A percentile compares a stretch with the other conserved stretches of the same genome.
These are phyloP conservation scores for Suhomyces sp. DNA, from an alignment of 805 yeast genomes.

Conservation along the genomic window DNA sequence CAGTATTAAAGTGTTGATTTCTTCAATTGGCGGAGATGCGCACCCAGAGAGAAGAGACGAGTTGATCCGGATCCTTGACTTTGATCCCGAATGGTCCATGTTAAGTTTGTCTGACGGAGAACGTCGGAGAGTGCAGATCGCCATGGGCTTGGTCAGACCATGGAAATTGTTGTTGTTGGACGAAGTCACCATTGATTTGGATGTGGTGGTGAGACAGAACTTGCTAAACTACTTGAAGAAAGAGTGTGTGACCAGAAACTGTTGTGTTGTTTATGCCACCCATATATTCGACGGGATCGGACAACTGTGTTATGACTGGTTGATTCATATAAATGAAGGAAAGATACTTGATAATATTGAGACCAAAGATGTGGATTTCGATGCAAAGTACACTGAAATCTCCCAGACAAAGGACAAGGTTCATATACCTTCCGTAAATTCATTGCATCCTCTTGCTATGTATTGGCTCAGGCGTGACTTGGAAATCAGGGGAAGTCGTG, in stretches of 20 bases:
- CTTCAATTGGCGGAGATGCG: constrained; percentile 69
- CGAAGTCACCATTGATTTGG: constrained; percentile 95
- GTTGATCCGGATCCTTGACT: constrained; percentile 74
- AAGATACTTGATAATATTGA: constrained; percentile 37
- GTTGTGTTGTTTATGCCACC: constrained; percentile 88
- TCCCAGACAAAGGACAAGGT: constrained; percentile 20
- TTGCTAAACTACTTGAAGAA: constrained; percentile 63
- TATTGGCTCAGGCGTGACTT: constrained; percentile 61
- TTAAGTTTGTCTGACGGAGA: constrained; percentile 91
- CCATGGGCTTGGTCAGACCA: constrained; percentile 89
- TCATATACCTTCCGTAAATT: constrained; percentile 42
- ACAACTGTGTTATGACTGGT: constrained; percentile 75
- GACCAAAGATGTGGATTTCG: constrained; percentile 27
- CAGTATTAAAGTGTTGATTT: constrained; percentile 74
- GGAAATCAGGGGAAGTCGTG: constrained; percentile 52
- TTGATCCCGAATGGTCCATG: constrained; percentile 91
- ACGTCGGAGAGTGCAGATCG: constrained; percentile 87
- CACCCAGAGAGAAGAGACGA: constrained; percentile 74
- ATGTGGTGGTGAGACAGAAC: constrained; percentile 82
- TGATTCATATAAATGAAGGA: constrained; percentile 78
- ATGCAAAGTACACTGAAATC: constrained; percentile 28
- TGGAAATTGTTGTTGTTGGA: constrained; percentile 87
- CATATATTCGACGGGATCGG: constrained; percentile 96
- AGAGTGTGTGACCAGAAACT: constrained; percentile 69
- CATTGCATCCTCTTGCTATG: constrained; percentile 71